Base-by-base conservation (phyloP, 345 rosid genomes). In the Citrus reticulata region DNA sequence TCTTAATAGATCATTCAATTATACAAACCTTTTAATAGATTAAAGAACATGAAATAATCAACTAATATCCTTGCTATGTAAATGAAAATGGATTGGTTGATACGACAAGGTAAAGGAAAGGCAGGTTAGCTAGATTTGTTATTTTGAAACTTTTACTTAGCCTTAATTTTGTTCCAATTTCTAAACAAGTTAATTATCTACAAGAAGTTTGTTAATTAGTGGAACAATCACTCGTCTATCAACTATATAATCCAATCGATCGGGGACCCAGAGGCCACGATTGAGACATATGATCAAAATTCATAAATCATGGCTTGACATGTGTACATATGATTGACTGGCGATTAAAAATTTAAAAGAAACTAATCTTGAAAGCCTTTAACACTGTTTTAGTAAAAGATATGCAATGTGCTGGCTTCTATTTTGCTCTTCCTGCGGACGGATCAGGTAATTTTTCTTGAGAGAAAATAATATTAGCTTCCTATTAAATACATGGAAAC, bases 171-270 rank as follows among this genome's bases (percentile, higher is more conserved):
- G 57, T 51, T 51, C 20, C 57, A 16, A 51, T 51, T 16, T 51
- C 20, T 51, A 51, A 51, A 16, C 55, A 51, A 16, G 55, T 51
- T 51, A 51, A 51, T 51, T 51, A 14, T 24, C 34, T n/a, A 39
- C 9, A 4, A 35, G 30, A 71, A 32, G n/a, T 11, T 54, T 24
- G 71, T 72, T 64, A 35, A 35, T 19, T 22, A 13, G 39, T 55
- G 49, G 49, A 42, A 25, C 66, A 79, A 73, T 51, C 73, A 46
- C 46, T 25, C 62, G 66, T 42, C 77, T 25, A 49, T 72, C 77
- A 51, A 40, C 57, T 42, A 42, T 42, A 42, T 42, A 68, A 68
- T 6, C 73, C 51, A 42, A 40, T 69, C 4, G 35, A 40, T 25
- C 30, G 35, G 35, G 57, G 57, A 13, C 32, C 35, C 22, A 25